phyloP scores from a whole-genome alignment of 768 basidiomycete genomes.

The Phlebiopsis flavidoalba region DNA sequence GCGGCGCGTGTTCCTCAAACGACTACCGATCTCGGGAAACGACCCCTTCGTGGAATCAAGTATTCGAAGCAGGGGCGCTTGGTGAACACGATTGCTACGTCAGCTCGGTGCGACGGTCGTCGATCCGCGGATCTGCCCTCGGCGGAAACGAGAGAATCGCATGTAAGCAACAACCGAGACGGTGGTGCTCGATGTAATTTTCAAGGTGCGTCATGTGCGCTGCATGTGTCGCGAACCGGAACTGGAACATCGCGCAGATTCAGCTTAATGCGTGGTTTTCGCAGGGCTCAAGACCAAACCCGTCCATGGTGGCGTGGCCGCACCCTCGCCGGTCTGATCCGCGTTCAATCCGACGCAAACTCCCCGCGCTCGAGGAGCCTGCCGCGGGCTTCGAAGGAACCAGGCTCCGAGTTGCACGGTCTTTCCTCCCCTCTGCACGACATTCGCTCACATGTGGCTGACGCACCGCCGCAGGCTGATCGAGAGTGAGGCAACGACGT shows the following conservation, averaged over 20 bases:
- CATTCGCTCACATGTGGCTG: conserved; percentile 22
- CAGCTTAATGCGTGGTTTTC: conserved; percentile 23
- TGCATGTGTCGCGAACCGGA: no score
- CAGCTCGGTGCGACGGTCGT: conserved; percentile 43
- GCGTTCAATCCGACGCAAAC: conserved; percentile 50
- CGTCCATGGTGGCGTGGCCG: conserved; percentile 25
- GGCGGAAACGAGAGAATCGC: conserved; percentile 42
- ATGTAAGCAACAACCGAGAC: conserved; percentile 45
- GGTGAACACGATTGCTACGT: conserved; percentile 29
- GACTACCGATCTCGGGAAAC: conserved; percentile 14
- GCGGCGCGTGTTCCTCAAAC: conserved; percentile 24
- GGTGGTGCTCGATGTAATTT: conserved; percentile 47
- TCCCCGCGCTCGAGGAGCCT: conserved; percentile 39
- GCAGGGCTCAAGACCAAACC: conserved; percentile 16
- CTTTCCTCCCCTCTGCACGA: neutral
- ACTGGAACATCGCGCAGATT: conserved; percentile 12
- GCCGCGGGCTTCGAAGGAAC: conserved; percentile 28
- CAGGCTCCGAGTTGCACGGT: conserved; percentile 32
- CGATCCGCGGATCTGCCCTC: conserved; percentile 55
- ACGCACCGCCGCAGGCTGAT: conserved; percentile 20
- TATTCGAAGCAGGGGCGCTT: conserved; percentile 31
- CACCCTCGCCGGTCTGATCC: conserved; percentile 49
- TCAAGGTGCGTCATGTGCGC: conserved; percentile 40
- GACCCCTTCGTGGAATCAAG: conserved; percentile 23
- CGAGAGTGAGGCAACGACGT: conserved; percentile 22